Conservation (phyloP, 106 monocot genomes). For the Posidonia australis region DNA sequence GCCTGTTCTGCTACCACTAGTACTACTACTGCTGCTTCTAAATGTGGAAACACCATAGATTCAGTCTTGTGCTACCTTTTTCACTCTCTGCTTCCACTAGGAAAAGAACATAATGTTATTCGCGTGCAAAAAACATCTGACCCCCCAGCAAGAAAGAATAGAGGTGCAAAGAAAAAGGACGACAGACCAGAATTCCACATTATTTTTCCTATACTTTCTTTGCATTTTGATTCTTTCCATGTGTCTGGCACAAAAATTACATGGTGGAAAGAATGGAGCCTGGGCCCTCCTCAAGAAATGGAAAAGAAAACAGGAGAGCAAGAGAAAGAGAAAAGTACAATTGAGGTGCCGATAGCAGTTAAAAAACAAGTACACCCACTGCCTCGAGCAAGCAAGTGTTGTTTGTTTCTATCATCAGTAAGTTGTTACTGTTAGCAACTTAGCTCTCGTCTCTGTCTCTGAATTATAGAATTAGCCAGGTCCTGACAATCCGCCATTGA, state of each 20-base stretch:
- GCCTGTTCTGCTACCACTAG: too few species aligned
- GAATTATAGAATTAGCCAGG: not conserved
- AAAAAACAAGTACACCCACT: constrained; percentile 21
- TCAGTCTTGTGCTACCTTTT: too few species aligned
- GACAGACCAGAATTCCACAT: not conserved
- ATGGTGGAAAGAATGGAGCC: constrained; percentile 11
- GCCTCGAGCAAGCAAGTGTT: constrained; percentile 16
- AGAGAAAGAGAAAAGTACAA: not conserved
- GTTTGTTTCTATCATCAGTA: constrained; percentile 7
- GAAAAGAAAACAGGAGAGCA: not conserved
- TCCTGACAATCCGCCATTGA: not conserved
- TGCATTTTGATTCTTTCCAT: constrained; percentile 21
- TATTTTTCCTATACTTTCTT: not conserved
- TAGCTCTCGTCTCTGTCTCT: not conserved
- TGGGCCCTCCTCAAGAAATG: not conserved
- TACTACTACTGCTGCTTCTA: too few species aligned
- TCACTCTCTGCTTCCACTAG: too few species aligned
- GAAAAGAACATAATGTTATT: too few species aligned
- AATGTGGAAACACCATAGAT: too few species aligned
- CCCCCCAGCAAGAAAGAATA: not conserved
- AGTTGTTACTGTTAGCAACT: constrained; percentile 2
- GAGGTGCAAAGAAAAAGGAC: not conserved
- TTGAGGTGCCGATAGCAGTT: not conserved
- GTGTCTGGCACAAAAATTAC: constrained; percentile 18
- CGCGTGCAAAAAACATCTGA: too few species aligned